phyloP scores from a whole-genome alignment of 192 early-diverging fungal species.

The Jimgerdemannia flammicorona region DNA sequence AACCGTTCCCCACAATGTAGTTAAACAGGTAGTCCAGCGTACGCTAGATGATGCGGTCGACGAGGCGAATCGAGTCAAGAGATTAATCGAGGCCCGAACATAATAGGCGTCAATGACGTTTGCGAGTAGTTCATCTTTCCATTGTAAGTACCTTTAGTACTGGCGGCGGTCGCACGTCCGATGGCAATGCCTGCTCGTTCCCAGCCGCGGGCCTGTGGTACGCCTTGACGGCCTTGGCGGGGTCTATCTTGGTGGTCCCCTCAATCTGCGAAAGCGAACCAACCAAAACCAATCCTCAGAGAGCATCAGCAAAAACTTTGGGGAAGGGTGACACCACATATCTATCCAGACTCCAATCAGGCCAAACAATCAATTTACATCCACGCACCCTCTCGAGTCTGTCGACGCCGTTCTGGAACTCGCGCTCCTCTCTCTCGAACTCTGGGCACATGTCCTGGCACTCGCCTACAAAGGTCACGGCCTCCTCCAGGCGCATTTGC shows the following conservation, averaged over 20 bases:
- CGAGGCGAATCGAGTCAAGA: neutral
- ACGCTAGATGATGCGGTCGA: constrained; percentile 7
- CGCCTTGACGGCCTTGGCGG: constrained; percentile 70
- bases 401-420: constrained; percentile 69
- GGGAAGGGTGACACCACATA: too few species aligned
- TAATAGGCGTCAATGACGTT: neutral
- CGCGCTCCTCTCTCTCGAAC: constrained; percentile 83
- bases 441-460: constrained; percentile 88
- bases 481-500: constrained; percentile 56
- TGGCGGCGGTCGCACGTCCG: constrained; percentile 80
- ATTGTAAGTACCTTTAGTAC: constrained; percentile 54
- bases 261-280: constrained; percentile 25
- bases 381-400: constrained; percentile 66
- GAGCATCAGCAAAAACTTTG: too few species aligned
- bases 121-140: neutral
- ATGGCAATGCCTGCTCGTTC: constrained; percentile 78
- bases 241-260: constrained; percentile 61
- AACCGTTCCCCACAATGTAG: constrained; percentile 40
- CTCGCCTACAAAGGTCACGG: constrained; percentile 68
- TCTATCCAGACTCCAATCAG: neutral
- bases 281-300: neutral
- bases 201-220: constrained; percentile 85
- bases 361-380: neutral
- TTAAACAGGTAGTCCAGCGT: constrained; percentile 69
- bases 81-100: neutral